Percentiles rank a stretch among this genome's conserved stretches.
Conservation (phyloP, 129 eudicot genomes). For the Dittrichia graveolens region DNA sequence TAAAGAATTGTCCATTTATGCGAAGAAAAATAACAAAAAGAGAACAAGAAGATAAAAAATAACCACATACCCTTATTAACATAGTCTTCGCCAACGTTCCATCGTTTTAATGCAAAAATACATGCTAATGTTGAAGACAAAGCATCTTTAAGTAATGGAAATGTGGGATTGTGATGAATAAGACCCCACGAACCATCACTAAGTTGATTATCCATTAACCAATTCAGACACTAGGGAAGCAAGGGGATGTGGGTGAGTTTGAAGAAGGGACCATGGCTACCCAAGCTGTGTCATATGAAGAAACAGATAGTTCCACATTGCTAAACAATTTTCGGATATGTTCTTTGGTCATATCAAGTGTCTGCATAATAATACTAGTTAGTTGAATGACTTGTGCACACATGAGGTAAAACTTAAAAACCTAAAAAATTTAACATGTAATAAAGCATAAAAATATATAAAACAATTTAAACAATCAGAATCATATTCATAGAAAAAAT, state of each 20-base stretch:
- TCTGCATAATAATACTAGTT: conserved; percentile 20
- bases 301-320: conserved; percentile 60
- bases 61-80: conserved; percentile 53
- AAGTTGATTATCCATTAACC: conserved; percentile 79
- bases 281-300: conserved; percentile 96
- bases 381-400: no score
- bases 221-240: conserved; percentile 63
- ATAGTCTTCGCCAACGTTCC: conserved; percentile 74
- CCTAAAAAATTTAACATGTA: no score
- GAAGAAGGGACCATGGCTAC: conserved; percentile 94
- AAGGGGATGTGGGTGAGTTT: conserved; percentile 53
- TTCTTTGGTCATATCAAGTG: conserved; percentile 57
- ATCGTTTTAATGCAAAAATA: conserved; percentile 72
- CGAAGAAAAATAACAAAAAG: not conserved
- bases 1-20: conserved; percentile 17
- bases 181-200: conserved; percentile 87
- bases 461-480: no score
- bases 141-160: conserved; percentile 53
- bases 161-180: conserved; percentile 35
- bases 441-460: no score
- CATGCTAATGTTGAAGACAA: conserved; percentile 81
- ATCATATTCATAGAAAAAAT: no score
- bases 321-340: conserved; percentile 53
- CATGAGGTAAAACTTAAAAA: no score
- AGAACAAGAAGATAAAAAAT: not conserved